Conservation (phyloP, 2,329 filamentous ascomycete genomes). For the Penicillium sp. region DNA sequence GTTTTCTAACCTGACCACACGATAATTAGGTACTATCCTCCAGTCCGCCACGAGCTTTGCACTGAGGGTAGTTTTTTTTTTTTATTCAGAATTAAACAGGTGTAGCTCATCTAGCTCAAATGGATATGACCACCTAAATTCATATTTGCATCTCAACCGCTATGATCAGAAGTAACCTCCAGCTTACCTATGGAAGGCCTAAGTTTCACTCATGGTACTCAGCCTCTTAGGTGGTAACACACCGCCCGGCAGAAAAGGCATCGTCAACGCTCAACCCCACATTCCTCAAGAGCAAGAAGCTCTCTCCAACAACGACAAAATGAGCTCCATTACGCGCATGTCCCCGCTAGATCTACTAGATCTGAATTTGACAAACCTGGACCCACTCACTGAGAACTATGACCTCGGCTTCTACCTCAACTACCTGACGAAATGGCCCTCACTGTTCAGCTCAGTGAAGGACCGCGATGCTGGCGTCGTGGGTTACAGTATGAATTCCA, state of each 20-base stretch:
- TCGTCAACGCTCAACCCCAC: slow-evolving; percentile 20
- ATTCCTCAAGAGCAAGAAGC: slow-evolving; percentile 14
- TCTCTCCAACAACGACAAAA: slow-evolving; percentile 41
- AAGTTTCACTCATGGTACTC: too few species aligned
- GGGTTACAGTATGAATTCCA: slow-evolving; percentile 74
- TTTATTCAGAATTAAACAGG: too few species aligned
- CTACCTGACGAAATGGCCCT: slow-evolving; percentile 94
- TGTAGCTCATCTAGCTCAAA: too few species aligned
- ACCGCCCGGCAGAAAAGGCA: slow-evolving; percentile 26
- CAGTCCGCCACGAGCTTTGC: too few species aligned
- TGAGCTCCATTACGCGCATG: slow-evolving; percentile 87
- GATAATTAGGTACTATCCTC: too few species aligned
- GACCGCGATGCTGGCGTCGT: slow-evolving; percentile 85
- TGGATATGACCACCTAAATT: too few species aligned
- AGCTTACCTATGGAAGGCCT: too few species aligned
- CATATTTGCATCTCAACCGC: too few species aligned
- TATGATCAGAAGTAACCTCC: too few species aligned
- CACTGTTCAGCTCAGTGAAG: slow-evolving; percentile 89
- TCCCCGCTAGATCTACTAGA: slow-evolving; percentile 80
- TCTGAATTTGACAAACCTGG: slow-evolving; percentile 92
- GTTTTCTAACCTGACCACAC: too few species aligned
- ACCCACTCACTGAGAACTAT: slow-evolving; percentile 97
- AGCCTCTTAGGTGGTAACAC: background rate
- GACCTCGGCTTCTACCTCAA: slow-evolving; percentile 93
- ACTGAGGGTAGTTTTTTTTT: too few species aligned